A percentile compares a stretch with the other conserved stretches of the same genome.
phyloP scores from a whole-genome alignment of 768 basidiomycete genomes.

The Artomyces pyxidatus region DNA sequence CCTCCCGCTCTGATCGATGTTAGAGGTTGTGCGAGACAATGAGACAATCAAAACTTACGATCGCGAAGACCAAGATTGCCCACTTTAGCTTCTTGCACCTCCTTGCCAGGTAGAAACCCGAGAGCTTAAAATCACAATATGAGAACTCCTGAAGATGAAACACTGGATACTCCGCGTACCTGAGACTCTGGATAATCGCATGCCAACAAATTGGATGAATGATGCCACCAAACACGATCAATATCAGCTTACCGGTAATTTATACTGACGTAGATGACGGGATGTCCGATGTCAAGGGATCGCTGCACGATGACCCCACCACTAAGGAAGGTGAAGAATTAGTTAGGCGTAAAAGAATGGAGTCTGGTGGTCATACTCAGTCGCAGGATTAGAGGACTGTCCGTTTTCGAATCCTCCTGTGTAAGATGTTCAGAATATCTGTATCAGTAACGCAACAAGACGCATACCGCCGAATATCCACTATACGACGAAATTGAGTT shows the following conservation, averaged over 20 bases:
- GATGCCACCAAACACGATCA: neutral
- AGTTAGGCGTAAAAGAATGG: neutral
- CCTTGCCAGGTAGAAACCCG: constrained; percentile 43
- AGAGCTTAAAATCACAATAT: constrained; percentile 25
- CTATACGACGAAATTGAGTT: neutral
- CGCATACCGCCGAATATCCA: constrained; percentile 16
- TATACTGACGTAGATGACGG: constrained; percentile 19
- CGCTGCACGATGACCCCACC: constrained; percentile 15
- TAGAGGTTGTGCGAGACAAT: neutral
- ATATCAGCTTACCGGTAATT: constrained; percentile 20
- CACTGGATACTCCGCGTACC: neutral
- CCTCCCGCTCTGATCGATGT: constrained; percentile 46
- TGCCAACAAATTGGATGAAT: neutral
- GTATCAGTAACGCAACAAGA: neutral
- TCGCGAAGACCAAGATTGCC: constrained; percentile 61
- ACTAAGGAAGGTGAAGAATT: neutral
- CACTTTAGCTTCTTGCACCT: constrained; percentile 42
- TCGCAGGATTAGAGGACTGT: neutral
- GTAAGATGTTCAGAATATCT: too few species aligned
- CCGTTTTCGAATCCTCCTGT: neutral
- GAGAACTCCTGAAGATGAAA: neutral
- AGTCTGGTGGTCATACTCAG: neutral
- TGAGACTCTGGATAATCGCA: neutral
- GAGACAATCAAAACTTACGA: constrained; percentile 29
- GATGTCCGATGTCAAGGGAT: constrained; percentile 16